phyloP scores from a whole-genome alignment of 768 basidiomycete genomes.

The Leccinum disarticulatum region DNA sequence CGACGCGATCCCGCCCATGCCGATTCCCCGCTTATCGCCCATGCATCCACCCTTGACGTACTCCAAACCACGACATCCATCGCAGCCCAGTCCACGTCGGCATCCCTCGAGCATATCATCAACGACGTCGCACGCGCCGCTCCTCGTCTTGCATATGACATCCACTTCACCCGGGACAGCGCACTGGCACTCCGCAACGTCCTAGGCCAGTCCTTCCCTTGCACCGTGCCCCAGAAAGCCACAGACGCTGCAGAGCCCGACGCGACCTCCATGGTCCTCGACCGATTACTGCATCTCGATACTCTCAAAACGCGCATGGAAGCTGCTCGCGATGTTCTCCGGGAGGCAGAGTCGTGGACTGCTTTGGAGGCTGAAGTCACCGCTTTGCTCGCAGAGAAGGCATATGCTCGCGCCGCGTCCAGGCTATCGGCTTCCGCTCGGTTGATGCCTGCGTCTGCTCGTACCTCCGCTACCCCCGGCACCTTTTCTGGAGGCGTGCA shows the following conservation, averaged over 20 bases:
- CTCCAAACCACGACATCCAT: conserved; percentile 81
- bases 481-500: conserved; percentile 39
- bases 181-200: conserved; percentile 73
- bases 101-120: conserved; percentile 82
- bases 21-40: conserved; percentile 34
- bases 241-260: conserved; percentile 21
- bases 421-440: conserved; percentile 85
- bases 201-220: conserved; percentile 52
- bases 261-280: conserved; percentile 65
- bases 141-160: conserved; percentile 89
- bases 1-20: conserved; percentile 38
- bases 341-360: conserved; percentile 96
- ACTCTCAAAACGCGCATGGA: conserved; percentile 86
- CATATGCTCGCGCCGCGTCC: conserved; percentile 88
- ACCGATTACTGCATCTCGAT: conserved; percentile 79
- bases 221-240: not conserved
- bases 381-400: conserved; percentile 72
- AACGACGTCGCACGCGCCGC: conserved; percentile 91
- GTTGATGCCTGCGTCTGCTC: conserved; percentile 90
- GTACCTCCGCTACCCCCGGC: conserved; percentile 62
- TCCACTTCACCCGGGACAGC: conserved; percentile 96
- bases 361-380: conserved; percentile 92
- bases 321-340: conserved; percentile 81
- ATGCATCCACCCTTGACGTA: conserved; percentile 74
- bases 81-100: conserved; percentile 84